These are phyloP conservation scores for Eucalyptus paniculata DNA, from an alignment of 345 rosid genomes.

Conservation along the genomic window DNA sequence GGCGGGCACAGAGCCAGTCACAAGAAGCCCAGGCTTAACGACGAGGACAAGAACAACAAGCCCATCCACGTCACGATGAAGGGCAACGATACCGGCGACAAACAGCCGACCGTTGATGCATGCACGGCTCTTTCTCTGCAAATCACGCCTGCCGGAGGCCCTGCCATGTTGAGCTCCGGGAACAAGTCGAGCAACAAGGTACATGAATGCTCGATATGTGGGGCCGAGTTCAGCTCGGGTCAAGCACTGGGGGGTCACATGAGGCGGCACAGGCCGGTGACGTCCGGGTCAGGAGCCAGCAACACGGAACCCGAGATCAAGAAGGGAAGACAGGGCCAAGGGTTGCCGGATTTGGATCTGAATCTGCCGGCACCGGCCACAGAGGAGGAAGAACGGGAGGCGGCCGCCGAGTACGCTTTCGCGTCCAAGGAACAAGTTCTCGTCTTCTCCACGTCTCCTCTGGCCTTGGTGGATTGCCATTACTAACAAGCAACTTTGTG, in stretches of 20 bases:
- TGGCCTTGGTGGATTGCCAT: conserved; percentile 51
- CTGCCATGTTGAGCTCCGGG: not conserved
- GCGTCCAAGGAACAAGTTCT: conserved; percentile 33
- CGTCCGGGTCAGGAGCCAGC: not conserved
- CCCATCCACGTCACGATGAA: not conserved
- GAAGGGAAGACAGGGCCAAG: conserved; percentile 27
- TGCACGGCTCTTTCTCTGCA: conserved; percentile 45
- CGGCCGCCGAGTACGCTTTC: not conserved
- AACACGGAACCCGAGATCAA: not conserved
- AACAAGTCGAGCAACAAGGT: conserved; percentile 10
- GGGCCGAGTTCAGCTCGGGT: conserved; percentile 76
- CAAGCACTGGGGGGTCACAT: conserved; percentile 98
- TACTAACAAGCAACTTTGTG: conserved; percentile 8
- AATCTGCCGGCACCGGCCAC: conserved; percentile 51
- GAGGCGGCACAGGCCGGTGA: conserved; percentile 64
- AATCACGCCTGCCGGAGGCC: conserved; percentile 1
- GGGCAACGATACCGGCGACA: not conserved
- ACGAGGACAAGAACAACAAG: not conserved
- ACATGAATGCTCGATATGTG: conserved; percentile 80
- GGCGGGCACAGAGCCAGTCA: conserved; percentile 95
- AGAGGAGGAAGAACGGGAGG: not conserved
- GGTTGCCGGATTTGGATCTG: conserved; percentile 30
- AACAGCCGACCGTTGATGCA: not conserved
- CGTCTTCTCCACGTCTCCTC: conserved; percentile 39
- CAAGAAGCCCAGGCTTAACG: conserved; percentile 41